Evolutionary conservation across 2,329 filamentous ascomycete species (phyloP), one percentile per base, ranked within the genome.

Genomic region (Neofusicoccum cordaticola): DNA sequence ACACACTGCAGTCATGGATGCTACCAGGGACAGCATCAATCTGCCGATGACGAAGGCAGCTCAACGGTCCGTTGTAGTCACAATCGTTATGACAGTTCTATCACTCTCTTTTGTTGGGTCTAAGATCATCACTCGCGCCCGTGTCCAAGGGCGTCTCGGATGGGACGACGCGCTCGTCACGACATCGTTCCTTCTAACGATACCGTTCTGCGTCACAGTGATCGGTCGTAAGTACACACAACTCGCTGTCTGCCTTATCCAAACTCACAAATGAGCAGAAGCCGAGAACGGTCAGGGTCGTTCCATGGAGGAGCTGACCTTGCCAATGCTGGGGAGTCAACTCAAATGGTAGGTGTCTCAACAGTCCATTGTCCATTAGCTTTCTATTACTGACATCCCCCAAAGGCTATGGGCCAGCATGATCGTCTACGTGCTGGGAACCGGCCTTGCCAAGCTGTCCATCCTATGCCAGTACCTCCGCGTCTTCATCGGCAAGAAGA

Each of bases 391-490:
- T 53, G 35, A 35, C 31, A 53, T n/a, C 15, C 35, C 7, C 12
- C 27, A 31, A 37, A 53, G 50, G 50, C 35, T 53, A 8, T 53
- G 50, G 50, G 13, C 19, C 50, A 53, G 50, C 17, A 53, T 39
- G 12, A n/a, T 35, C 1, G 8, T 64, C 34, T 69, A 69, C 52
- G 65, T 60, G 9, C 67, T 66, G 17, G 67, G 66, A 1, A 65
- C 68, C 15, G 66, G 57, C 11, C 67, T 66, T 11, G 44, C 67
- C 5, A 69, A 69, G 57, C 53, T 70, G 13, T 60, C 68, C 17
- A 70, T 70, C n/a, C 60, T 70, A 11, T 65, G 65, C 11, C 69
- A 69, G 22, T 70, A 70, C 61, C 68, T 68, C 65, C 66, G 68
- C n/a, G 67, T 70, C 64, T 70, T 70, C 64, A 67, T 66, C 35